A percentile compares a stretch with the other conserved stretches of the same genome.
Conservation (phyloP, 352 stramenopile genomes). For the Phytopythium litorale region DNA sequence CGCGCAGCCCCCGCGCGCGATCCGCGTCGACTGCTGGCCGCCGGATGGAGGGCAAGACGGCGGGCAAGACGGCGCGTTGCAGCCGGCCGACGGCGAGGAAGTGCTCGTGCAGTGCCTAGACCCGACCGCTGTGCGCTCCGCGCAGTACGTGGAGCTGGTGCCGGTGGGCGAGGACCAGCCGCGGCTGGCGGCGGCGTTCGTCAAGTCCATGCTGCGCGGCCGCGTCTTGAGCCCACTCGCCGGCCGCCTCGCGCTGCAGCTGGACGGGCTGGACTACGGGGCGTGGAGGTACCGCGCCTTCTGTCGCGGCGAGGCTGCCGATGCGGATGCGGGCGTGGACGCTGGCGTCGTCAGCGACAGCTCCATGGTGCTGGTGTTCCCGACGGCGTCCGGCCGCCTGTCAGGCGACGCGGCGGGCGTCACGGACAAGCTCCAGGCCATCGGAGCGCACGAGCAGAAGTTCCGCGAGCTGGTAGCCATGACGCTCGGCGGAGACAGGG, state of each 20-base stretch:
- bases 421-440: conserved; percentile 12
- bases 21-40: conserved; percentile 59
- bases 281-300: conserved; percentile 49
- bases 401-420: background rate
- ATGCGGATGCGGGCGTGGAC: conserved; percentile 8
- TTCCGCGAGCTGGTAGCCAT: conserved; percentile 41
- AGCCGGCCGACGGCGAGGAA: conserved; percentile 1
- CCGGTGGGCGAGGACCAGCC: conserved; percentile 29
- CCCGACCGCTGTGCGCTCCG: conserved; percentile 24
- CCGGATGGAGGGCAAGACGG: conserved; percentile 4
- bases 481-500: conserved; percentile 11
- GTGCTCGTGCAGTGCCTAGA: conserved; percentile 19
- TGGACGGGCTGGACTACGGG: conserved; percentile 60
- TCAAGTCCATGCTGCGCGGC: conserved; percentile 50
- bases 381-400: conserved; percentile 21
- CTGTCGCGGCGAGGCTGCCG: conserved; percentile 22
- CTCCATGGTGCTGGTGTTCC: conserved; percentile 59
- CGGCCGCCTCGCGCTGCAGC: conserved; percentile 30
- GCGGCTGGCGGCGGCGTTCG: conserved; percentile 40
- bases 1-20: background rate
- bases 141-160: conserved; percentile 51
- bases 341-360: conserved; percentile 50
- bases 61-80: no score
- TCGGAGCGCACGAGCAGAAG: conserved; percentile 34
- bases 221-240: conserved; percentile 24